Percentiles rank a stretch among this genome's conserved stretches.
These are phyloP conservation scores for Saccharomycopsis sp. DNA, from an alignment of 805 yeast genomes.

Conservation along the genomic window DNA sequence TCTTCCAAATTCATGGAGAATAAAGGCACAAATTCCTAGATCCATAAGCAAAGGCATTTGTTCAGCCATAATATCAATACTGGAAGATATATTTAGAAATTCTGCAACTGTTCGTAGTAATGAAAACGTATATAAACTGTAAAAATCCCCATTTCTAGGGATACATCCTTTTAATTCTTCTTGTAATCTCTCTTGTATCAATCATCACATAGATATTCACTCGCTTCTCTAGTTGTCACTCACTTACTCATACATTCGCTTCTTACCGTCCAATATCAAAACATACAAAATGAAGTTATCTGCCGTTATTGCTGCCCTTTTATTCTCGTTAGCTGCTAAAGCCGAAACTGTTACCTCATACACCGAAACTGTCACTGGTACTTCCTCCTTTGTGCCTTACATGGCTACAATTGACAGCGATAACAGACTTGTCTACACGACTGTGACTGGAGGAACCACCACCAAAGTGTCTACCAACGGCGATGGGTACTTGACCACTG, in stretches of 20 bases:
- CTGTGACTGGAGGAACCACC: slow-evolving; percentile 13
- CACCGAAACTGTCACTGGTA: slow-evolving; percentile 13
- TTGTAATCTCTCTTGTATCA: background rate
- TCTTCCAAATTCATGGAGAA: background rate
- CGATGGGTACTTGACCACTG: slow-evolving; percentile 15
- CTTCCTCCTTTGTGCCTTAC: slow-evolving; percentile 15
- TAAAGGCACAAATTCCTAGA: background rate
- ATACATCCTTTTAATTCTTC: background rate
- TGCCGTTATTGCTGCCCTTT: background rate
- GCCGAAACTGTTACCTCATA: slow-evolving; percentile 8
- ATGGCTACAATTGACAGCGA: slow-evolving; percentile 13
- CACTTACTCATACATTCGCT: background rate
- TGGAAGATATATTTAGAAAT: background rate
- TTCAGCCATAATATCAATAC: too few relatives aligned
- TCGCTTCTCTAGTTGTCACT: background rate
- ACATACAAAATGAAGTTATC: slow-evolving; percentile 2
- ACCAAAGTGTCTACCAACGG: slow-evolving; percentile 11
- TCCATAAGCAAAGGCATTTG: background rate
- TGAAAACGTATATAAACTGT: background rate
- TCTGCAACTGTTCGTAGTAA: too few relatives aligned
- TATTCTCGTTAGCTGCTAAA: slow-evolving; percentile 3
- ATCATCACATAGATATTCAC: background rate
- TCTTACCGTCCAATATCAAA: too few relatives aligned
- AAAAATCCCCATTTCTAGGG: background rate
- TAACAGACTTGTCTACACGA: slow-evolving; percentile 16